phyloP scores from a whole-genome alignment of 176 grass and related monocot genomes.

The Typha latifolia region DNA sequence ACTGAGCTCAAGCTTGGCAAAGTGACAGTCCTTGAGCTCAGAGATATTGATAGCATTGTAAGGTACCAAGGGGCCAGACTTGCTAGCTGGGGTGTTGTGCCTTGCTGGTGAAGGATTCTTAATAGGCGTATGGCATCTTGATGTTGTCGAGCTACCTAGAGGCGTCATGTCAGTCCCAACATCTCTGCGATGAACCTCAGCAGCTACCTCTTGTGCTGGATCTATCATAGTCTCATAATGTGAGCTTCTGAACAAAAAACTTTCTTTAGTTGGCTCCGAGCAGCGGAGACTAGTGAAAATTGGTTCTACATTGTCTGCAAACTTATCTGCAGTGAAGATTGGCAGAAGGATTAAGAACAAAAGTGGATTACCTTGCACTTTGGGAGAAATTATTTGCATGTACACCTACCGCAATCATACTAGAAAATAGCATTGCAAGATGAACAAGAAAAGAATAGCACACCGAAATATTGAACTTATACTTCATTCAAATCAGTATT shows the following conservation, averaged over 20 bases:
- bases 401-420: too few species aligned
- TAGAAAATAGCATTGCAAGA: background rate
- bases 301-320: slow-evolving; percentile 52
- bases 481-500: too few species aligned
- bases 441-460: too few species aligned
- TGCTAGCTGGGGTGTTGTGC: slow-evolving; percentile 81
- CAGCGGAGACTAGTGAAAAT: slow-evolving; percentile 2
- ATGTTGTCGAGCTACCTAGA: slow-evolving; percentile 44
- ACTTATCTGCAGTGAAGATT: slow-evolving; percentile 59
- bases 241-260: slow-evolving; percentile 54
- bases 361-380: too few species aligned
- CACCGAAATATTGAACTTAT: too few species aligned
- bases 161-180: slow-evolving; percentile 66
- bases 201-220: background rate
- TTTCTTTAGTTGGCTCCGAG: slow-evolving; percentile 57
- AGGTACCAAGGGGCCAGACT: slow-evolving; percentile 67
- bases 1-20: slow-evolving; percentile 72
- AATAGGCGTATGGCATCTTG: slow-evolving; percentile 54
- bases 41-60: slow-evolving; percentile 41
- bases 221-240: slow-evolving; percentile 27
- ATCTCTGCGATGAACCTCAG: slow-evolving; percentile 28
- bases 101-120: slow-evolving; percentile 63
- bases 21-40: slow-evolving; percentile 57
- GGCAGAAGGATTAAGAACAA: too few species aligned
- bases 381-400: too few species aligned